Percentiles rank a stretch among this genome's conserved stretches.
phyloP scores from a whole-genome alignment of 441 rosid genomes.

The Gossypium schwendimanii region DNA sequence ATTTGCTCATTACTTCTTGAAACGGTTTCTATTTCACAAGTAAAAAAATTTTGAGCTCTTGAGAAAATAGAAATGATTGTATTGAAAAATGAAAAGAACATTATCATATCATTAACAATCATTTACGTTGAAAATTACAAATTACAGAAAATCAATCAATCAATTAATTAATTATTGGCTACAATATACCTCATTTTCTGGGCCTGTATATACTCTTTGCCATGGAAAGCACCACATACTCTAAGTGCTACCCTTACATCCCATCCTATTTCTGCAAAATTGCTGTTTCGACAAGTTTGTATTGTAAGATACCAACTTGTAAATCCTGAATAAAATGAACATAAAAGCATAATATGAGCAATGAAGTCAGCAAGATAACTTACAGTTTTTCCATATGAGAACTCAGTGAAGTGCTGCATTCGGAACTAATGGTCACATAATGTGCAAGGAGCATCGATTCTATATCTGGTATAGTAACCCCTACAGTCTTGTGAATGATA shows the following conservation, averaged over 20 bases:
- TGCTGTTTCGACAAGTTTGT: constrained; percentile 25
- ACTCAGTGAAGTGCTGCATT: constrained; percentile 44
- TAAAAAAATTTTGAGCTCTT: background rate
- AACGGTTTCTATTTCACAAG: background rate
- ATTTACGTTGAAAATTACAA: background rate
- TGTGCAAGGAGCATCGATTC: constrained; percentile 71
- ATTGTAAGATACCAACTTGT: constrained; percentile 1
- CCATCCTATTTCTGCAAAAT: constrained; percentile 50
- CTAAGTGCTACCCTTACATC: constrained; percentile 58
- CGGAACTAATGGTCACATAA: constrained; percentile 57
- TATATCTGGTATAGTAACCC: constrained; percentile 66
- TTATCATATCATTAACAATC: background rate
- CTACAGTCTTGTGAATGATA: constrained; percentile 33
- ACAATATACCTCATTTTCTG: constrained; percentile 48
- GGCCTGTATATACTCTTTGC: constrained; percentile 56
- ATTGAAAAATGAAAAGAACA: background rate
- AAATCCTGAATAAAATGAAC: background rate
- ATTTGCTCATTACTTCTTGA: background rate
- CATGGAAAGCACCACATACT: constrained; percentile 47
- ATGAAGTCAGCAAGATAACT: constrained; percentile 12
- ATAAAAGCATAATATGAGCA: background rate
- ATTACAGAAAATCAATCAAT: background rate
- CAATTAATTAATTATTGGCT: background rate
- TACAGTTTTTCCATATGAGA: constrained; percentile 45
- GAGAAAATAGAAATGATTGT: background rate